A percentile compares a stretch with the other conserved stretches of the same genome.
These are phyloP conservation scores for Phytophthora rubi DNA, from an alignment of 352 stramenopile species.

Conservation along the genomic window DNA sequence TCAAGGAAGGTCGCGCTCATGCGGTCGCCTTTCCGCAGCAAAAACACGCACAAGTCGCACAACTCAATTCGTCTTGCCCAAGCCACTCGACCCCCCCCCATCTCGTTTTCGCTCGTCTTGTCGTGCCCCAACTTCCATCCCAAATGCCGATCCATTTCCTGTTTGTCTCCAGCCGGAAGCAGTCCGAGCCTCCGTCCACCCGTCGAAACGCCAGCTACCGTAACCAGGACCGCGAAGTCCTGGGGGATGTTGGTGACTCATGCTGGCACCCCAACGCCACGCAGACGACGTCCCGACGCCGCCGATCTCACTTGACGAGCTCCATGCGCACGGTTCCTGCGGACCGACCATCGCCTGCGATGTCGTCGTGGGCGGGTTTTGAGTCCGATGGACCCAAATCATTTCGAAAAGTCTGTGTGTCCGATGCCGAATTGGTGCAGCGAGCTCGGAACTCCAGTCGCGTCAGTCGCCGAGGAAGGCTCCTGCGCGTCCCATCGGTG, in stretches of 20 bases:
- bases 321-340: constrained; percentile 27
- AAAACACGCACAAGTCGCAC: constrained; percentile 24
- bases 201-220: not conserved
- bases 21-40: constrained; percentile 2
- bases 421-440: constrained; percentile 39
- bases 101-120: constrained; percentile 3
- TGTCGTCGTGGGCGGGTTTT: constrained; percentile 17
- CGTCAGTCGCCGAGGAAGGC: constrained; percentile 24
- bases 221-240: constrained; percentile 10
- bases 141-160: constrained; percentile 39
- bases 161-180: constrained; percentile 26
- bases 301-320: constrained; percentile 28
- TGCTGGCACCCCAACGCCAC: constrained; percentile 21
- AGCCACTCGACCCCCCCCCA: not conserved
- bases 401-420: constrained; percentile 36
- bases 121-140: not conserved
- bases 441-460: constrained; percentile 32
- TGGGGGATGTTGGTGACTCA: constrained; percentile 10
- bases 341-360: constrained; percentile 24
- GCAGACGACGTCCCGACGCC: constrained; percentile 1
- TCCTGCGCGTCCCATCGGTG: constrained; percentile 29
- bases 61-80: constrained; percentile 21
- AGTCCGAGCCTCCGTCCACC: not conserved
- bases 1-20: not conserved
- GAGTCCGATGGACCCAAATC: constrained; percentile 19